Conservation (phyloP, 352 stramenopile species). For the Phytophthora lateralis region DNA sequence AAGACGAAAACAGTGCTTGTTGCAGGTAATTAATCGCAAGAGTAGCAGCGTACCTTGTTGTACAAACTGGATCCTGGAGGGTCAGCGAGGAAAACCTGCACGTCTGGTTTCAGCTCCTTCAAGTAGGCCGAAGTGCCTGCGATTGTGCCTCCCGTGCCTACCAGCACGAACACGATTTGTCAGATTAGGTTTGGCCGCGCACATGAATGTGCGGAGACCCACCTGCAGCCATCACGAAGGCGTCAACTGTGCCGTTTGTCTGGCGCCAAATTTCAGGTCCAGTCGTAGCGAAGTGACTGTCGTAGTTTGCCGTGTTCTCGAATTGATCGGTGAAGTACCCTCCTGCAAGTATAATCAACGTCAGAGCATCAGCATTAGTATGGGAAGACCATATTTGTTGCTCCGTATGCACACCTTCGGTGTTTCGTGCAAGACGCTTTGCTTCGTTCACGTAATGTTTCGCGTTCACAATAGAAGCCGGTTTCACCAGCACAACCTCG, state of each 20-base stretch:
- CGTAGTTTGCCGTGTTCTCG: slow-evolving; percentile 96
- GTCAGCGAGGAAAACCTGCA: slow-evolving; percentile 96
- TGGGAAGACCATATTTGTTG: neutral
- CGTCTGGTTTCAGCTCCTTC: slow-evolving; percentile 86
- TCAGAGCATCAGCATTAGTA: slow-evolving; percentile 1
- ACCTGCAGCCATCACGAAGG: slow-evolving; percentile 98
- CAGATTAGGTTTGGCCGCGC: neutral
- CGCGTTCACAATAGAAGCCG: slow-evolving; percentile 96
- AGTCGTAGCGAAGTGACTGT: slow-evolving; percentile 94
- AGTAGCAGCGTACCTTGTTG: slow-evolving; percentile 81
- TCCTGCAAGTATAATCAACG: slow-evolving; percentile 34
- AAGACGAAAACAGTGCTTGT: neutral
- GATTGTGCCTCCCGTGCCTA: slow-evolving; percentile 96
- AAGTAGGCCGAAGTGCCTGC: slow-evolving; percentile 94
- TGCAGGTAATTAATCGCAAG: neutral
- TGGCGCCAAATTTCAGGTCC: slow-evolving; percentile 97
- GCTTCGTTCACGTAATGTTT: slow-evolving; percentile 99
- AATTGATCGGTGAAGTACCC: slow-evolving; percentile 99
- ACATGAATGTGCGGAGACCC: slow-evolving; percentile 4
- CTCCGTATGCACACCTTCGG: slow-evolving; percentile 50
- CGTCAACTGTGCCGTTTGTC: slow-evolving; percentile 91
- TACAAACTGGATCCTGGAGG: slow-evolving; percentile 96
- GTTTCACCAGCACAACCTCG: slow-evolving; percentile 88
- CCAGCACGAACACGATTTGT: slow-evolving; percentile 1
- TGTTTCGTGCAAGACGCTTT: slow-evolving; percentile 79